Conservation (phyloP, 2,329 filamentous ascomycete genomes). For the Cladophialophora exuberans region DNA sequence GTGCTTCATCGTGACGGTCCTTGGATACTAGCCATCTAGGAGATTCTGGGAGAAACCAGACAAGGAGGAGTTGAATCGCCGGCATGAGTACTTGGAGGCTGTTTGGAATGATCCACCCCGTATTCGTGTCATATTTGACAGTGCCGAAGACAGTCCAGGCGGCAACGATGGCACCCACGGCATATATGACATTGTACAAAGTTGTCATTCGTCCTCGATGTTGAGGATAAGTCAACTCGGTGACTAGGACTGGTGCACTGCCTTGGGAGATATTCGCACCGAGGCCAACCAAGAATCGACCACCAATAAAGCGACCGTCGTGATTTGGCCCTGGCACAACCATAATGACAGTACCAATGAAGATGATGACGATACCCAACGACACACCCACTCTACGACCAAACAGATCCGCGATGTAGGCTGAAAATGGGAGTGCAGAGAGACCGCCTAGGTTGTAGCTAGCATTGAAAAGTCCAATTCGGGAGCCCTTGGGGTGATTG, state of each 20-base stretch:
- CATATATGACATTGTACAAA: neutral
- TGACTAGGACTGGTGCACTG: slow-evolving; percentile 35
- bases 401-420: slow-evolving; percentile 20
- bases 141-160: slow-evolving; percentile 53
- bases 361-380: slow-evolving; percentile 27
- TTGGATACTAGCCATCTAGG: slow-evolving; percentile 60
- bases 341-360: slow-evolving; percentile 38
- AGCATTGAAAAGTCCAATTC: neutral
- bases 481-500: neutral
- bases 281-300: slow-evolving; percentile 38
- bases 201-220: slow-evolving; percentile 33
- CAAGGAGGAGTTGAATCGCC: slow-evolving; percentile 54
- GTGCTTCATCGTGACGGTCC: slow-evolving; percentile 34
- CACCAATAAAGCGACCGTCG: slow-evolving; percentile 36
- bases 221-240: slow-evolving; percentile 37
- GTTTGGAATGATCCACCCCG: slow-evolving; percentile 65
- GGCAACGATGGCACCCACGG: slow-evolving; percentile 54
- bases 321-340: slow-evolving; percentile 34
- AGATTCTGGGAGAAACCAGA: slow-evolving; percentile 69
- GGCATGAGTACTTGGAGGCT: slow-evolving; percentile 68
- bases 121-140: slow-evolving; percentile 39
- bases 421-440: neutral
- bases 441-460: neutral
- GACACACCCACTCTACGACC: slow-evolving; percentile 29
- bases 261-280: slow-evolving; percentile 36